These are phyloP conservation scores for Trichomonas tenax DNA, from an alignment of 208 protist species.

Conservation along the genomic window DNA sequence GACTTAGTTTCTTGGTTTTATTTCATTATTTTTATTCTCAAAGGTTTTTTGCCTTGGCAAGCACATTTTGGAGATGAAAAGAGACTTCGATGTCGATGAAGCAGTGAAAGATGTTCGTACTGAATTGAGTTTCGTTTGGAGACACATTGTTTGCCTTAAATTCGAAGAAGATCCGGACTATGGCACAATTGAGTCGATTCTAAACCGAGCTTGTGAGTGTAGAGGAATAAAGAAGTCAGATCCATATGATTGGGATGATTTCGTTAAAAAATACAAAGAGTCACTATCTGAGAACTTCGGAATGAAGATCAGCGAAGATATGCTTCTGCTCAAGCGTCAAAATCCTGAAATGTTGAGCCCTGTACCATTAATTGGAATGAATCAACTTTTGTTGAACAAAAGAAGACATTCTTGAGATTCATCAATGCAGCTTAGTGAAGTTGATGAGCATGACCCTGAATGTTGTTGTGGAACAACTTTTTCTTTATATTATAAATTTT, in stretches of 20 bases:
- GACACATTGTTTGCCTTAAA: no score
- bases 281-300: background rate
- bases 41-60: background rate
- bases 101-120: background rate
- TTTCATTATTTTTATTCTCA: background rate
- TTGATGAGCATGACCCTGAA: no score
- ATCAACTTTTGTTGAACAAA: background rate
- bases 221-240: background rate
- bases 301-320: background rate
- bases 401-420: background rate
- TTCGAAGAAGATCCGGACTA: slow-evolving; percentile 1
- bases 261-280: background rate
- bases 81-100: background rate
- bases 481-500: no score
- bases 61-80: background rate
- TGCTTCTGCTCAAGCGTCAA: background rate
- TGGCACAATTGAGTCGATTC: background rate
- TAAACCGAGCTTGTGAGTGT: background rate
- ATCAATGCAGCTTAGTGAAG: background rate
- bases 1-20: background rate
- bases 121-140: background rate
- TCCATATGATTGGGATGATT: background rate
- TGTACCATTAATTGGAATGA: background rate
- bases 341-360: background rate
- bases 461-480: no score